A percentile compares a stretch with the other conserved stretches of the same genome.
Conservation (phyloP, 768 basidiomycete genomes). For the Suillus subalutaceus region DNA sequence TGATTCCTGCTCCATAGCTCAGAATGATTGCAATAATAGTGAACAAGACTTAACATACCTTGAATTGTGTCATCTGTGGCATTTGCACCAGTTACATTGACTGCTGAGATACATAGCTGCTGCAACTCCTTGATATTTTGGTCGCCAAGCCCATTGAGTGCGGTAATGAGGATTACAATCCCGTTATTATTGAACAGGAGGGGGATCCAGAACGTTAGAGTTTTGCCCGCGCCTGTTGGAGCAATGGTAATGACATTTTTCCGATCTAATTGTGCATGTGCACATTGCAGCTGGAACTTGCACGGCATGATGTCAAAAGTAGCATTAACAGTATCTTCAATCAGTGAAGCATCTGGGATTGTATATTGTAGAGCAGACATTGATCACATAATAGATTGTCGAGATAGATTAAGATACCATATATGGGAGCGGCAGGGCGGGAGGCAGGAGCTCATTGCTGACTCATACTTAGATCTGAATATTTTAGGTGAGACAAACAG, state of each 20-base stretch:
- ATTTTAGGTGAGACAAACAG: not conserved
- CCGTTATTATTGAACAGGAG: not conserved
- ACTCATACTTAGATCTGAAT: too few relatives aligned
- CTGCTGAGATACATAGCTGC: not conserved
- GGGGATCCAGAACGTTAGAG: slow-evolving; percentile 16
- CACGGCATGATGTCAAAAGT: not conserved
- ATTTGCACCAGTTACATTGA: not conserved
- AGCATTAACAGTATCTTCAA: not conserved
- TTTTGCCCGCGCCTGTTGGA: slow-evolving; percentile 14
- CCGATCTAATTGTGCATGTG: not conserved
- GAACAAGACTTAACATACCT: not conserved
- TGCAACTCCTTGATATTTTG: not conserved
- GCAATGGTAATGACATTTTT: slow-evolving; percentile 16
- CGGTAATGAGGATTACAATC: not conserved
- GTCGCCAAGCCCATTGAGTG: not conserved
- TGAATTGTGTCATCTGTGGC: not conserved
- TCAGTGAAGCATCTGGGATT: not conserved
- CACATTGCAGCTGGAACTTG: slow-evolving; percentile 6
- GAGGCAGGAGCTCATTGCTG: too few relatives aligned
- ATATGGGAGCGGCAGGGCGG: not conserved
- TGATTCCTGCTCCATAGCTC: not conserved
- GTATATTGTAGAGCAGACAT: slow-evolving; percentile 6
- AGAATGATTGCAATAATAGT: not conserved
- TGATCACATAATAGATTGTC: not conserved
- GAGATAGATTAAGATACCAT: not conserved